Evolutionary conservation across 345 rosid species (phyloP), one percentile per base, ranked within the genome.

Genomic region (Boechera stricta): DNA sequence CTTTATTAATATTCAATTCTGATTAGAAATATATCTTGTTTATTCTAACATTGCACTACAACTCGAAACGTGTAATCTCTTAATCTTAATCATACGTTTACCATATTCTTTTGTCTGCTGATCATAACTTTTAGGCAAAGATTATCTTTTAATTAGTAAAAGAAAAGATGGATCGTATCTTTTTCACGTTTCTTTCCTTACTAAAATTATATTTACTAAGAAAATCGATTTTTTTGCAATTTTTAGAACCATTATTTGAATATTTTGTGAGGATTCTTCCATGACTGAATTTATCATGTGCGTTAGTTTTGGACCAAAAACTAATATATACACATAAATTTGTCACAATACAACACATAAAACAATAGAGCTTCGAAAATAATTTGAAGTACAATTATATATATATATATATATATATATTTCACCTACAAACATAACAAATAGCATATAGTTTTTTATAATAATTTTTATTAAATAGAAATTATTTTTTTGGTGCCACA

Each of bases 51-150:
- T 58, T 49, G 16, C 54, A 58, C 68, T 8, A 78, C 11, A 72
- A 59, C 48, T 72, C 68, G 81, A 78, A 72, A 78, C 81, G 81
- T 78, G 81, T 78, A 39, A 58, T 58, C 57, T 32, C 57, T 10
- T 56, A 31, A 48, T 77, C 71, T 47, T 65, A 10, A 39, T 57
- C 39, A 64, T 71, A 64, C 36, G 54, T 38, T 71, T 56, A 56
- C 55, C 67, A 69, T 65, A 77, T 64, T 77, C 72, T 65, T 49
- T 3, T 78, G 72, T 71, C 72, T 71, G 38, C 48, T 64, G 29
- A 39, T 71, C 54, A 29, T 71, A 9, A 48, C 72, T 71, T 77
- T 71, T 36, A 71, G 77, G 57, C 77, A 77, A 77, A 71, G 58
- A 57, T 28, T 56, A 64, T 56, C 36, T 45, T 64, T 70, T 64